Evolutionary conservation across 306 rosid genomes (phyloP), one percentile per base, ranked within the genome.

Genomic region (Mimosa bimucronata): DNA sequence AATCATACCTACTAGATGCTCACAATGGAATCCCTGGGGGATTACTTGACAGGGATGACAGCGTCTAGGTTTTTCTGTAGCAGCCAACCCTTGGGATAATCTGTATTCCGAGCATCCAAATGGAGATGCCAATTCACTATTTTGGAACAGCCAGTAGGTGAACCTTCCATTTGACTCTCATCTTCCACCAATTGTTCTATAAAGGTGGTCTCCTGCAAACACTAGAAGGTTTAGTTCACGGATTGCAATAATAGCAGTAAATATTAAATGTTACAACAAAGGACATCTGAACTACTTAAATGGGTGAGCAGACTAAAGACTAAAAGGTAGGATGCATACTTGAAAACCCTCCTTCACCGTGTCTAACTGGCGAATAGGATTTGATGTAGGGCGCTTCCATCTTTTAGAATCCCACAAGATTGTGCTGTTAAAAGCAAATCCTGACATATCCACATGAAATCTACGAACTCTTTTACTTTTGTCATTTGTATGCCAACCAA

Each of bases 381-480:
- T 70, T 53, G 94, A 82, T 41, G 89, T 90, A 74, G 88, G 97
- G 78, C 90, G 91, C 61, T 73, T 85, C 98, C 99, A 91, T 86
- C 90, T 85, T 88, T 91, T 96, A 67, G 93, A 88, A 88, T 96
- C 98, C 99, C 99, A 96, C 83, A 96, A 74, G 81, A 96, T 90
- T 85, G 98, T 89, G 86, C 98, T 96, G 66, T 96, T 96, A 86
- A 96, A 93, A 82, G 98, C 99, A 88, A 96, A 96, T 60, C 99
- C 99, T 18, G 99, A 91, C 99, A 96, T 96, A 83, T 96, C 99
- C 83, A 96, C 98, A 81, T 96, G 99, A 87, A 96, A 96, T 89
- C 99, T 89, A 8, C 97, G 90, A 37, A 96, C 91, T 83, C 89
- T 89, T 85, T 87, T 91, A 76, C 97, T 93, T 86, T 87, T 96